These are phyloP conservation scores for Curvularia spicifera DNA, from an alignment of 2,329 filamentous ascomycete genomes.

Conservation along the genomic window DNA sequence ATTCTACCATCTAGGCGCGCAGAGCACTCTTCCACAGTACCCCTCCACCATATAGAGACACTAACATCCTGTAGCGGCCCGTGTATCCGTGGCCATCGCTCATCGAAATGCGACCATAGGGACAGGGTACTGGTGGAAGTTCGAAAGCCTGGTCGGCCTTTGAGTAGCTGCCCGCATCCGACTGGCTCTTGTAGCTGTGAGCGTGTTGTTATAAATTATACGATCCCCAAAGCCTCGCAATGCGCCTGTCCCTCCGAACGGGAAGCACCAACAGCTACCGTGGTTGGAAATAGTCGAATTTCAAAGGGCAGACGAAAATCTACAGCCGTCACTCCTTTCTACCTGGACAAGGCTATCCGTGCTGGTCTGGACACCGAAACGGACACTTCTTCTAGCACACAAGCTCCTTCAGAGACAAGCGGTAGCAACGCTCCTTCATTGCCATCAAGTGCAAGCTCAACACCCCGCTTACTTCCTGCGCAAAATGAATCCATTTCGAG, in stretches of 20 bases:
- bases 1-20: background rate
- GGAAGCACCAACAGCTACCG: conserved; percentile 29
- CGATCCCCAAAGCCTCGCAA: conserved; percentile 51
- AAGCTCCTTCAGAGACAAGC: conserved; percentile 44
- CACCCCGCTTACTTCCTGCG: conserved; percentile 40
- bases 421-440: conserved; percentile 43
- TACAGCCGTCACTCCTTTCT: conserved; percentile 34
- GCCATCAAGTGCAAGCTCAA: conserved; percentile 48
- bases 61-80: conserved; percentile 62
- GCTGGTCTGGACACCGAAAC: conserved; percentile 40
- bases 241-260: conserved; percentile 48
- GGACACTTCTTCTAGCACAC: conserved; percentile 41
- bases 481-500: conserved; percentile 37
- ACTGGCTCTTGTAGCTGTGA: conserved; percentile 67
- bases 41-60: conserved; percentile 6
- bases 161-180: conserved; percentile 73
- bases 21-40: conserved; percentile 1
- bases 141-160: conserved; percentile 72
- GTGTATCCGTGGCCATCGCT: conserved; percentile 77
- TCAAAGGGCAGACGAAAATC: conserved; percentile 45
- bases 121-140: conserved; percentile 74
- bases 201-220: conserved; percentile 62
- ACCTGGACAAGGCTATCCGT: conserved; percentile 46
- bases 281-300: conserved; percentile 38
- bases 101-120: conserved; percentile 74